Evolutionary conservation across 2,329 filamentous ascomycete genomes (phyloP).

Genomic region (Aspergillus cejpii): DNA sequence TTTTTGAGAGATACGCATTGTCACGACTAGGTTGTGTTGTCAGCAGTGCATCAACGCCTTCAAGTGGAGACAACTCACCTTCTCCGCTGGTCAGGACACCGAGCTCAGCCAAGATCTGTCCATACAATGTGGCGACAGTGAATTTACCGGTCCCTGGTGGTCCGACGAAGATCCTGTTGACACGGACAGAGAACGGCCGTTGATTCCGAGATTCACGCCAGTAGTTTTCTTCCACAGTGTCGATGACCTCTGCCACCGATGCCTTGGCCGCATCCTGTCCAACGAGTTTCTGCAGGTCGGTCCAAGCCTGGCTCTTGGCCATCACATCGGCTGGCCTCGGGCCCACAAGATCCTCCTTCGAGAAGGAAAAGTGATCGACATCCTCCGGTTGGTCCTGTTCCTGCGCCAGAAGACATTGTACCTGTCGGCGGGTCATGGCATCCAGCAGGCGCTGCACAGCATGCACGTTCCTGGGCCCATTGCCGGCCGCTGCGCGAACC

Average conservation of each 20-base stretch:
- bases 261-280: slow-evolving; percentile 16
- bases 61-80: slow-evolving; percentile 2
- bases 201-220: slow-evolving; percentile 16
- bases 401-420: slow-evolving; percentile 11
- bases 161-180: slow-evolving; percentile 17
- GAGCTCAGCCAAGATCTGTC: slow-evolving; percentile 15
- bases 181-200: slow-evolving; percentile 11
- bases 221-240: slow-evolving; percentile 16
- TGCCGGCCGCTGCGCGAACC: slow-evolving; percentile 10
- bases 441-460: slow-evolving; percentile 14
- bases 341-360: slow-evolving; percentile 17
- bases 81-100: slow-evolving; percentile 12
- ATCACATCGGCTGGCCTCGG: slow-evolving; percentile 10
- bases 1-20: slow-evolving; percentile 4
- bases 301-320: slow-evolving; percentile 14
- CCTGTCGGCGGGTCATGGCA: slow-evolving; percentile 14
- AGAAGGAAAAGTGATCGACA: slow-evolving; percentile 18
- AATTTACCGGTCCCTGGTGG: slow-evolving; percentile 19
- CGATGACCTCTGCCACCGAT: slow-evolving; percentile 13
- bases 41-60: neutral
- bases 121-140: slow-evolving; percentile 18
- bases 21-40: neutral
- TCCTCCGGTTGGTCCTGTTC: slow-evolving; percentile 14
- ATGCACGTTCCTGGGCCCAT: slow-evolving; percentile 14
- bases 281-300: slow-evolving; percentile 12